Evolutionary conservation across 2,329 filamentous ascomycete genomes (phyloP).

Genomic region (Ambrosiella cleistominuta): DNA sequence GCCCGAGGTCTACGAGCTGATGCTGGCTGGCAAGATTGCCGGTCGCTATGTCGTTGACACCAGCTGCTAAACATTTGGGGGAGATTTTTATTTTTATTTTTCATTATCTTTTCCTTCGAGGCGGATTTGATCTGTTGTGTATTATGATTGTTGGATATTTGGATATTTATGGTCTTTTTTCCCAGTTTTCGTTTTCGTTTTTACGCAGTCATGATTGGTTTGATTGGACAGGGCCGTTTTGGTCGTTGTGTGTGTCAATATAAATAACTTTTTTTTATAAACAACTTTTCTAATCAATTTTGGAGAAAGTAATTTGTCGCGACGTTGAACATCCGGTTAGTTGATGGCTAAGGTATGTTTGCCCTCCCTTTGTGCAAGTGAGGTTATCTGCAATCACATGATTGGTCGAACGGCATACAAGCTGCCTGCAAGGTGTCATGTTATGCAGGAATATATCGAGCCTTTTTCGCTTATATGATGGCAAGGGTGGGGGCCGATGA

Average conservation of each 20-base stretch:
- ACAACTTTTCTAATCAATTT: no score
- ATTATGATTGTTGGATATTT: background rate
- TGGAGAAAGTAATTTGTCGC: background rate
- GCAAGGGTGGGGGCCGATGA: background rate
- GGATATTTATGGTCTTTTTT: background rate
- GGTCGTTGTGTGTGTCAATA: background rate
- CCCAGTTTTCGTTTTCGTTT: background rate
- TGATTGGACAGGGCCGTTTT: background rate
- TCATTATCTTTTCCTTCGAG: background rate
- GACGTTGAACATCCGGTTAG: no score
- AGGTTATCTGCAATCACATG: background rate
- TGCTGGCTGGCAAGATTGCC: conserved; percentile 53
- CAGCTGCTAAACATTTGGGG: conserved; percentile 31
- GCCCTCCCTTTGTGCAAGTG: background rate
- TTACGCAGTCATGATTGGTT: background rate
- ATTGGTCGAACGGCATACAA: background rate
- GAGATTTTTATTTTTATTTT: background rate
- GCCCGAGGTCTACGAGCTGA: conserved; percentile 60
- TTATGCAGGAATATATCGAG: background rate
- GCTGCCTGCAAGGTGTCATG: background rate
- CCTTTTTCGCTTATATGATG: background rate
- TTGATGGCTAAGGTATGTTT: background rate
- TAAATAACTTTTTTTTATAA: background rate
- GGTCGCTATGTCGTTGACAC: conserved; percentile 68
- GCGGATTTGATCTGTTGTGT: background rate